Percentiles rank a stretch among this genome's conserved stretches.
Evolutionary conservation across 768 basidiomycete species (phyloP).

Genomic region (Lactifluus hygrophoroides): DNA sequence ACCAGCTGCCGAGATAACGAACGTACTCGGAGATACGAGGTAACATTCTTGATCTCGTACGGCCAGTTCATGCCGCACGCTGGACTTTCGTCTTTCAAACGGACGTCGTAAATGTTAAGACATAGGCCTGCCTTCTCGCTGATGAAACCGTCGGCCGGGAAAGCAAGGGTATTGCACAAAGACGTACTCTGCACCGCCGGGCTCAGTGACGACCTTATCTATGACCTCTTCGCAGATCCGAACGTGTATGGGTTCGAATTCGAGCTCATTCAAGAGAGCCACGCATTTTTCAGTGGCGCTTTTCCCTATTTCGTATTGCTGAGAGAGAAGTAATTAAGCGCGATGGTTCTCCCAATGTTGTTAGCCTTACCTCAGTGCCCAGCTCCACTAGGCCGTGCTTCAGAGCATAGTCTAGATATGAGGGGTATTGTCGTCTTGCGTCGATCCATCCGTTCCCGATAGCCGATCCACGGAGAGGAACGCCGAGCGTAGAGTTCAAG

Average conservation of each 20-base stretch:
- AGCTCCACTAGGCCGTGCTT: constrained; percentile 70
- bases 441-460: constrained; percentile 99
- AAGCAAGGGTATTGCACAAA: background rate
- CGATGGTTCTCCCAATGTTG: background rate
- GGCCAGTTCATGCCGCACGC: constrained; percentile 99
- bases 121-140: constrained; percentile 61
- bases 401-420: constrained; percentile 80
- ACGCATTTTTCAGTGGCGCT: constrained; percentile 53
- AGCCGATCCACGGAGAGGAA: constrained; percentile 69
- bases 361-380: constrained; percentile 49
- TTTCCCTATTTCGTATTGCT: constrained; percentile 59
- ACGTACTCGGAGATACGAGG: constrained; percentile 72
- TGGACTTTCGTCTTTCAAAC: constrained; percentile 75
- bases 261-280: constrained; percentile 32
- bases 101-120: constrained; percentile 91
- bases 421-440: constrained; percentile 75
- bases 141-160: constrained; percentile 35
- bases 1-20: background rate
- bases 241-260: constrained; percentile 50
- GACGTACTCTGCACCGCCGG: constrained; percentile 5
- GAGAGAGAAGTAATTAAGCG: background rate
- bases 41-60: constrained; percentile 68
- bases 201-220: constrained; percentile 29
- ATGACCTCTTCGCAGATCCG: constrained; percentile 54
- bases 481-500: constrained; percentile 47